phyloP scores from a whole-genome alignment of 192 early-diverging fungal species.

The Backusella liffmaniae region DNA sequence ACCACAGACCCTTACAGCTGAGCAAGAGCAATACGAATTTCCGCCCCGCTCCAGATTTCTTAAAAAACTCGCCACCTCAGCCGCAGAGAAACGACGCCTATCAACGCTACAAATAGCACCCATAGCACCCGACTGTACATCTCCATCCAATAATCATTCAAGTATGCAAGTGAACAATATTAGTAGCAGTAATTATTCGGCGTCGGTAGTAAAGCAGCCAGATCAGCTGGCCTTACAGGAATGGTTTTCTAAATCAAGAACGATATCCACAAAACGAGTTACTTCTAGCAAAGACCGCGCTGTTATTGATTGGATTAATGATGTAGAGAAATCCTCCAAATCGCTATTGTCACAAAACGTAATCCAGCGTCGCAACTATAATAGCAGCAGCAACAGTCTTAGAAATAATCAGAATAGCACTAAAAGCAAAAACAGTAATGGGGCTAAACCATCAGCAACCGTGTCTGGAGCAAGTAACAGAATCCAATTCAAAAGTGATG shows the following conservation, averaged over 20 bases:
- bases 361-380: background rate
- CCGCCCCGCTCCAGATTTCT: conserved; percentile 30
- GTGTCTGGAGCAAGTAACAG: conserved; percentile 3
- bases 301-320: conserved; percentile 29
- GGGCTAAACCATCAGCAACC: background rate
- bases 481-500: conserved; percentile 23
- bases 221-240: conserved; percentile 24
- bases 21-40: conserved; percentile 35
- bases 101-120: conserved; percentile 2
- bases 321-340: conserved; percentile 15
- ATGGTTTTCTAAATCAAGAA: conserved; percentile 26
- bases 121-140: background rate
- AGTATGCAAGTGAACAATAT: conserved; percentile 2
- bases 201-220: conserved; percentile 1
- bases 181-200: background rate
- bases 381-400: background rate
- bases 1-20: conserved; percentile 25
- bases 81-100: conserved; percentile 23
- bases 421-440: background rate
- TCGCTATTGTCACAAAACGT: background rate
- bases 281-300: conserved; percentile 15
- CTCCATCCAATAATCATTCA: background rate
- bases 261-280: background rate
- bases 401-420: background rate
- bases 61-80: conserved; percentile 22